Percentiles rank a stretch among this genome's conserved stretches.
These are phyloP conservation scores for Raffaelea arxii DNA, from an alignment of 2,329 filamentous ascomycete species.

Conservation along the genomic window DNA sequence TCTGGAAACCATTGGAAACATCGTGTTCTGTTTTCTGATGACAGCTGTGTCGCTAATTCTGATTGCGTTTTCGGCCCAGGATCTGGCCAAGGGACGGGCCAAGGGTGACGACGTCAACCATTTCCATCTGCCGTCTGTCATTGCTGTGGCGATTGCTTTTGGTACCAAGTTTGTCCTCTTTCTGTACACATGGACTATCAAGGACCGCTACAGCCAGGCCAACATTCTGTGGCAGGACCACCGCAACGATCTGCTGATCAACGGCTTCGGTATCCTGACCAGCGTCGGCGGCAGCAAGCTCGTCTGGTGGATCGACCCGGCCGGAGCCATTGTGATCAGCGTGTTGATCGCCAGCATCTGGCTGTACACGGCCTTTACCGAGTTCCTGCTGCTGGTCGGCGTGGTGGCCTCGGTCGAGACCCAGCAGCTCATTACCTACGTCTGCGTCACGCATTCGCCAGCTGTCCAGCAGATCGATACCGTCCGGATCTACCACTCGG, in stretches of 20 bases:
- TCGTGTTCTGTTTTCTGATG: conserved; percentile 95
- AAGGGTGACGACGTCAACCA: conserved; percentile 38
- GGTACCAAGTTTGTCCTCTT: conserved; percentile 75
- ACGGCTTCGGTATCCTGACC: conserved; percentile 84
- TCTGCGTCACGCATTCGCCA: conserved; percentile 85
- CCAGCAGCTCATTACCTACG: conserved; percentile 92
- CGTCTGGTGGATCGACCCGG: conserved; percentile 89
- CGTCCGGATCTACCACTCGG: conserved; percentile 86
- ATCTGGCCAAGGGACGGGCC: conserved; percentile 45
- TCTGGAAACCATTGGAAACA: conserved; percentile 92
- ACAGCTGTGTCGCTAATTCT: conserved; percentile 83
- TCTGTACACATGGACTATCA: conserved; percentile 83
- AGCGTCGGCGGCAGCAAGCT: conserved; percentile 86
- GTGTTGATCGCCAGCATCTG: conserved; percentile 70
- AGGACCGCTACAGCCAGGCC: conserved; percentile 85
- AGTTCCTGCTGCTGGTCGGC: conserved; percentile 87
- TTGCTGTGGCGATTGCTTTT: conserved; percentile 80
- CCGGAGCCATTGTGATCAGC: conserved; percentile 79
- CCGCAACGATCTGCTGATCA: conserved; percentile 94
- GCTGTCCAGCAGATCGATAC: conserved; percentile 83
- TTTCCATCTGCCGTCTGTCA: conserved; percentile 74
- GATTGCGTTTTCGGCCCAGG: conserved; percentile 74
- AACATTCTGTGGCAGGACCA: conserved; percentile 95
- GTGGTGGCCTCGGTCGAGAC: conserved; percentile 77
- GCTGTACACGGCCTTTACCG: conserved; percentile 74